Conservation (phyloP, 768 basidiomycete species). For the Chalciporus sphaerocephalus region DNA sequence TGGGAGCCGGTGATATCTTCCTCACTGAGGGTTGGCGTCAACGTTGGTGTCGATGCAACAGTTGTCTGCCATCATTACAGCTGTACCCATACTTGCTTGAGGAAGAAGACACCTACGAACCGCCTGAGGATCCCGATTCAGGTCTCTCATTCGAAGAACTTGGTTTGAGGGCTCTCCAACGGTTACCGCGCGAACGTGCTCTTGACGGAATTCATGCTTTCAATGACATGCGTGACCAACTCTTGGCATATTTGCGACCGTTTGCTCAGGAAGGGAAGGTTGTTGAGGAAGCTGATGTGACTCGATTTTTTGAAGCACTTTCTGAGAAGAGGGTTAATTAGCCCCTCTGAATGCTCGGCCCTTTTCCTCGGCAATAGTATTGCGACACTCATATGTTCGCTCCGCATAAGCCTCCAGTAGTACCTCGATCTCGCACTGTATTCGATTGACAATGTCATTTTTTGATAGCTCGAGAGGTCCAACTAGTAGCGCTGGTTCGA, state of each 20-base stretch:
- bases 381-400: no score
- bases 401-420: no score
- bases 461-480: no score
- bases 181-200: constrained; percentile 73
- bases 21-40: constrained; percentile 67
- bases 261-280: constrained; percentile 76
- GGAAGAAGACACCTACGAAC: constrained; percentile 82
- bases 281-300: constrained; percentile 69
- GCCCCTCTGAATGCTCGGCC: background rate
- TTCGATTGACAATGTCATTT: no score
- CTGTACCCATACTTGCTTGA: constrained; percentile 58
- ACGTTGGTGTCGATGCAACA: constrained; percentile 73
- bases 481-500: no score
- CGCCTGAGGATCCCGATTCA: constrained; percentile 83
- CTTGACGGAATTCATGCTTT: constrained; percentile 83
- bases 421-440: no score
- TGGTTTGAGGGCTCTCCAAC: constrained; percentile 71
- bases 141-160: constrained; percentile 78
- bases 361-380: no score
- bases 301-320: constrained; percentile 58
- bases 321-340: constrained; percentile 30
- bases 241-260: constrained; percentile 67
- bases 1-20: constrained; percentile 71
- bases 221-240: constrained; percentile 74
- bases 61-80: constrained; percentile 53